These are phyloP conservation scores for Noccaea bulbosa DNA, from an alignment of 345 rosid species.

Conservation along the genomic window DNA sequence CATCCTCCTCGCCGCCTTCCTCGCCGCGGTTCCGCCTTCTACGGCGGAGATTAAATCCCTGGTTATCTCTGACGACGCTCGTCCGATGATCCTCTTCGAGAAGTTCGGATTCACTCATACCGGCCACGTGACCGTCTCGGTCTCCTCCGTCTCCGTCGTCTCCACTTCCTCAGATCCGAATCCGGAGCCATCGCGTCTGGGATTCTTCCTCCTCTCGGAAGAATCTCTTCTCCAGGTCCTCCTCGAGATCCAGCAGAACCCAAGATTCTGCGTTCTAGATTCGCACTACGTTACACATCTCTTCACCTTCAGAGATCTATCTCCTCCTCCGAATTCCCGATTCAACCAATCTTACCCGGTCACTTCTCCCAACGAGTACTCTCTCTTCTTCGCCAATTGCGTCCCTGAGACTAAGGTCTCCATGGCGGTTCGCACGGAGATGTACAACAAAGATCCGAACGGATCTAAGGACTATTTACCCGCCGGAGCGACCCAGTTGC, in stretches of 20 bases:
- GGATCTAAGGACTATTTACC: conserved; percentile 68
- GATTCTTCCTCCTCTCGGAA: conserved; percentile 94
- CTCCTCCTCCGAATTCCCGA: conserved; percentile 69
- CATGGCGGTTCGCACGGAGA: conserved; percentile 79
- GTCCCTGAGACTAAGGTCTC: conserved; percentile 76
- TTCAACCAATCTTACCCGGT: conserved; percentile 71
- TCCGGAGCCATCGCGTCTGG: conserved; percentile 69
- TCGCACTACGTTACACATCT: conserved; percentile 61
- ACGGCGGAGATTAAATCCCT: conserved; percentile 75
- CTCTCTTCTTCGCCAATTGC: conserved; percentile 91
- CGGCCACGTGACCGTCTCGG: conserved; percentile 70
- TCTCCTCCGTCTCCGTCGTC: conserved; percentile 68
- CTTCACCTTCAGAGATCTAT: conserved; percentile 83
- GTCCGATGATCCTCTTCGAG: conserved; percentile 95
- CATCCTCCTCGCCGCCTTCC: conserved; percentile 42
- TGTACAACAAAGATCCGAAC: conserved; percentile 66
- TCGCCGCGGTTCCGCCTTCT: conserved; percentile 43
- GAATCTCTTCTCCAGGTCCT: conserved; percentile 83
- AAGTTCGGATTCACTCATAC: conserved; percentile 89
- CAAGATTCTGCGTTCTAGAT: conserved; percentile 84
- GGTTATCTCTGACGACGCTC: conserved; percentile 62
- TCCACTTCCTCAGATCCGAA: conserved; percentile 54
- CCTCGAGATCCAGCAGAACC: conserved; percentile 80
- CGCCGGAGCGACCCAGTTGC: conserved; percentile 82
- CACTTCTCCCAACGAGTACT: conserved; percentile 76